Evolutionary conservation across 495 filamentous ascomycete species (phyloP).

Genomic region (Podospora pseudopauciseta): DNA sequence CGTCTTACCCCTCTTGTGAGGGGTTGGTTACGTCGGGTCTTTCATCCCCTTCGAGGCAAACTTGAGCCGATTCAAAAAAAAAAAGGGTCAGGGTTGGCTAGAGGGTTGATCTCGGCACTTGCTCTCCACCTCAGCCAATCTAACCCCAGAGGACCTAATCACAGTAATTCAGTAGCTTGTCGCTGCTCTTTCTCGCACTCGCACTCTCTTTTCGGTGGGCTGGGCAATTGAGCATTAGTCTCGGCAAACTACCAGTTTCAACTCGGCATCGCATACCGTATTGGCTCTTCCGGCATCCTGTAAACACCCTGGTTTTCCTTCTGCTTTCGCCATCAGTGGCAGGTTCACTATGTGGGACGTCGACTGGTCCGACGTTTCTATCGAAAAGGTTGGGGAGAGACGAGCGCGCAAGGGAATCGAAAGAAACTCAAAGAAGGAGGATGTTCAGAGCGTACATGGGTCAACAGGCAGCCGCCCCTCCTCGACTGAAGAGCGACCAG

Average conservation of each 20-base stretch:
- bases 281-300: neutral
- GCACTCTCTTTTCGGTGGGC: neutral
- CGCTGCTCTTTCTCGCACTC: neutral
- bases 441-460: conserved; percentile 25
- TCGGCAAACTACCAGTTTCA: neutral
- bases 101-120: neutral
- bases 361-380: conserved; percentile 46
- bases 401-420: conserved; percentile 39
- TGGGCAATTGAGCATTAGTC: neutral
- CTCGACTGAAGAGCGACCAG: conserved; percentile 31
- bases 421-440: conserved; percentile 30
- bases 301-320: neutral
- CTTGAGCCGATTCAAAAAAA: neutral
- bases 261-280: neutral
- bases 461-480: conserved; percentile 39
- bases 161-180: neutral
- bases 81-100: neutral
- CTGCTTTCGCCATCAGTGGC: neutral
- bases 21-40: neutral
- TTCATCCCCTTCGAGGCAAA: neutral
- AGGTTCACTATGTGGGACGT: conserved; percentile 48
- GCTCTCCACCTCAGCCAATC: neutral
- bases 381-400: conserved; percentile 45
- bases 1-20: conserved; percentile 2
- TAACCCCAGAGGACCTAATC: neutral